Conservation (phyloP, 23 red algal species). For the Rhodosorus marinus region DNA sequence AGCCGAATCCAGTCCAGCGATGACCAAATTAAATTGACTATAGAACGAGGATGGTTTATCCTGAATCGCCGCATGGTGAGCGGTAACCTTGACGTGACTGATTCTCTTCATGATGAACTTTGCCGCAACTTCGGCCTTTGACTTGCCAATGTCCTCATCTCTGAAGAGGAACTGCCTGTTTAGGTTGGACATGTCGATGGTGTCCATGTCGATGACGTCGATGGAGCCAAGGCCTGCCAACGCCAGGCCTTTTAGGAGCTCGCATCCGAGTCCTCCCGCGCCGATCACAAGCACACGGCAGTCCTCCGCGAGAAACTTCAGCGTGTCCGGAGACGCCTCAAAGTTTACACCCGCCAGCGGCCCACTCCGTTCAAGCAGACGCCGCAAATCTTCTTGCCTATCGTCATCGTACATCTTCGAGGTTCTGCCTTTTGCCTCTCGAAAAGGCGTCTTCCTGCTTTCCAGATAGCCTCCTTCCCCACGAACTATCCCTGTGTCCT, state of each 20-base stretch:
- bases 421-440: too few species aligned
- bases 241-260: conserved; percentile 60
- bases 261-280: conserved; percentile 83
- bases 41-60: conserved; percentile 48
- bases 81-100: conserved; percentile 11
- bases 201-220: conserved; percentile 81
- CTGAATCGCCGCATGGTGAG: conserved; percentile 50
- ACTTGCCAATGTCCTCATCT: conserved; percentile 50
- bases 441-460: too few species aligned
- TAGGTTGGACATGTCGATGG: conserved; percentile 82
- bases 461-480: too few species aligned
- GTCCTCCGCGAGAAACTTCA: background rate
- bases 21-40: conserved; percentile 64
- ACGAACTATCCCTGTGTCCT: too few species aligned
- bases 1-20: conserved; percentile 82
- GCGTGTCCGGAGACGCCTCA: background rate
- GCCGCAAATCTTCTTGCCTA: background rate
- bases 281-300: conserved; percentile 58
- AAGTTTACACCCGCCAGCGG: background rate
- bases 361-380: background rate
- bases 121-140: conserved; percentile 69
- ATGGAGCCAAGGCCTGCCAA: conserved; percentile 65
- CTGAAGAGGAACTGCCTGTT: conserved; percentile 96
- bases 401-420: background rate
- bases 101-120: conserved; percentile 26